A percentile compares a stretch with the other conserved stretches of the same genome.
These are phyloP conservation scores for Neltuma alba DNA, from an alignment of 306 rosid species.

Conservation along the genomic window DNA sequence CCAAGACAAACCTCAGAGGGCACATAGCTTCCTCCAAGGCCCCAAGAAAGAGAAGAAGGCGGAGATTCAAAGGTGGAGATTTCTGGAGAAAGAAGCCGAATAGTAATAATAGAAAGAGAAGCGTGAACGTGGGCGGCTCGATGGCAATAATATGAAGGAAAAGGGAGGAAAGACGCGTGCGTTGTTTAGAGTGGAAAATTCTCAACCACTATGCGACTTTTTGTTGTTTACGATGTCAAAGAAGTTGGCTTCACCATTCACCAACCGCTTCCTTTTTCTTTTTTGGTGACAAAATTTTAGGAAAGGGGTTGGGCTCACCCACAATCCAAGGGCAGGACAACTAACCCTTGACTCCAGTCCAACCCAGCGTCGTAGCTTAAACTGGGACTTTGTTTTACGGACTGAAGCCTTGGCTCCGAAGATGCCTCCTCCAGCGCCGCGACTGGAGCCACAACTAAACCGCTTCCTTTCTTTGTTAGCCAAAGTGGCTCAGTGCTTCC, in stretches of 20 bases:
- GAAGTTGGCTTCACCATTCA: slow-evolving; percentile 33
- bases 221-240: slow-evolving; percentile 40
- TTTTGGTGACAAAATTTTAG: no score
- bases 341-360: no score
- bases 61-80: neutral
- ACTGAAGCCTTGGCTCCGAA: no score
- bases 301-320: no score
- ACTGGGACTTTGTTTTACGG: no score
- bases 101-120: slow-evolving; percentile 20
- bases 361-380: no score
- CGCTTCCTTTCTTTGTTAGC: neutral
- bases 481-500: neutral
- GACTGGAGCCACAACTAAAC: no score
- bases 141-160: neutral
- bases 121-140: neutral
- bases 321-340: no score
- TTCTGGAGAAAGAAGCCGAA: neutral
- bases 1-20: slow-evolving; percentile 75
- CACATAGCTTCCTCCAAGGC: slow-evolving; percentile 48
- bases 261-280: slow-evolving; percentile 19
- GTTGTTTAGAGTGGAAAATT: slow-evolving; percentile 15
- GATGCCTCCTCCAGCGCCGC: no score
- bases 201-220: slow-evolving; percentile 35
- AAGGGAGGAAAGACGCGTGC: slow-evolving; percentile 33
- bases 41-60: neutral